Base-by-base conservation (phyloP, 345 rosid genomes). In the Eucalyptus erythrocorys region DNA sequence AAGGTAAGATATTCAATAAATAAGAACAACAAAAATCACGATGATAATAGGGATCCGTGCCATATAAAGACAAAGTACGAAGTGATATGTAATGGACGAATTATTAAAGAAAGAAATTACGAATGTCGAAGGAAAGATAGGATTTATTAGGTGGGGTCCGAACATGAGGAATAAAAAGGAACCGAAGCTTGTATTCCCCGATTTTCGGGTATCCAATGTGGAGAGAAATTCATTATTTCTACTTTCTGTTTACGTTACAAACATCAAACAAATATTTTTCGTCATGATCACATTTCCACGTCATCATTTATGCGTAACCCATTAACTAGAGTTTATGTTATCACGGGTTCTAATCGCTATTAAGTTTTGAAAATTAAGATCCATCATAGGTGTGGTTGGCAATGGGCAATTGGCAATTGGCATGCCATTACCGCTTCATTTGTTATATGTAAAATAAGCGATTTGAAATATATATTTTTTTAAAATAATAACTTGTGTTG, bases 401-500 rank as follows among this genome's bases (percentile, higher is more conserved):
- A 59, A 27, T 59, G 12, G 1, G 32, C 32, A 6, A n/a, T 59
- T 59, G 68, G 68, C 16, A 59, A 27, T 59, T 27, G 1, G 32
- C 32, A 6, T 12, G 68, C 4, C 68, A 26, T 8, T 59, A 3
- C 68, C 0, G 24, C 24, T 51, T 51, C 55, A 7, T 51, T 51
- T 51, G 24, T 51, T 7, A 51, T 19, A 51, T 1, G 24, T 51
- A 51, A 51, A 51, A 51, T 51, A 19, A 7, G 57, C 19, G 4
- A 51, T 51, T 19, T 51, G 57, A 19, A 51, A 51, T 17, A 8
- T 51, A 19, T 50, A 0, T 6, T 7, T 17, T 19, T 0, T 3
- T 6, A 15, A 3, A 51, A 51, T 7, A 0, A 21, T 51, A 19
- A 51, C 0, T 24, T 55, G 0, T 9, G 4, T 55, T 4, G 0